Percentiles rank a stretch among this genome's conserved stretches.
These are phyloP conservation scores for Eragrostis curvula DNA, from an alignment of 176 grass and related monocot genomes.

Conservation along the genomic window DNA sequence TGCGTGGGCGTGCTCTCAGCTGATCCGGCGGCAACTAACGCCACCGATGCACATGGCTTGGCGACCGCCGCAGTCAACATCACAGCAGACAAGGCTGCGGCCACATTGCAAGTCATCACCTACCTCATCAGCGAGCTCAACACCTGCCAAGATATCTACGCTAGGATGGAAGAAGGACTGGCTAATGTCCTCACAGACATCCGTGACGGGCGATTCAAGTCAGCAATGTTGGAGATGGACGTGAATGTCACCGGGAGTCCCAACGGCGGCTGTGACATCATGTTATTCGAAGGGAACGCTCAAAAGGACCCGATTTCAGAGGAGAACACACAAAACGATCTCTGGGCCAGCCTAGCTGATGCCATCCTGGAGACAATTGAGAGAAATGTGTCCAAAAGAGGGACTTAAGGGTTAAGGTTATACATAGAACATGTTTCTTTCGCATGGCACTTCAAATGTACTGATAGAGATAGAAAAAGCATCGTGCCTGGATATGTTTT, in stretches of 20 bases:
- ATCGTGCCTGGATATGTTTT: too few relatives aligned
- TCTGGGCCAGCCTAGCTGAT: not conserved
- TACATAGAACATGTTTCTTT: too few relatives aligned
- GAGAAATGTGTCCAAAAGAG: not conserved
- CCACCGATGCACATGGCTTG: not conserved
- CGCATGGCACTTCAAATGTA: too few relatives aligned
- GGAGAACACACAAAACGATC: not conserved
- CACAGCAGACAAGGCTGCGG: not conserved
- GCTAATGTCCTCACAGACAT: not conserved
- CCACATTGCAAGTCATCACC: not conserved
- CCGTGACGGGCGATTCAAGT: not conserved
- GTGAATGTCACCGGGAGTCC: not conserved
- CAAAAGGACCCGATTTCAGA: not conserved
- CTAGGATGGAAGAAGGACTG: not conserved
- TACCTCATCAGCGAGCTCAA: not conserved
- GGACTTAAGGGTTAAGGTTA: not conserved
- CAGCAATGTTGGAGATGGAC: not conserved
- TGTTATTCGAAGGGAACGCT: not conserved
- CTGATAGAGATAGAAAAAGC: too few relatives aligned
- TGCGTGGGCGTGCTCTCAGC: slow-evolving; percentile 26
- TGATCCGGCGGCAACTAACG: not conserved
- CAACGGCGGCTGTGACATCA: not conserved
- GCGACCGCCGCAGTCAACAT: slow-evolving; percentile 33
- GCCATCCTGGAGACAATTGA: not conserved
- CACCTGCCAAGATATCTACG: not conserved